A percentile compares a stretch with the other conserved stretches of the same genome.
Conservation (phyloP, 1,284 basidiomycete genomes). For the Ustilago sp. region DNA sequence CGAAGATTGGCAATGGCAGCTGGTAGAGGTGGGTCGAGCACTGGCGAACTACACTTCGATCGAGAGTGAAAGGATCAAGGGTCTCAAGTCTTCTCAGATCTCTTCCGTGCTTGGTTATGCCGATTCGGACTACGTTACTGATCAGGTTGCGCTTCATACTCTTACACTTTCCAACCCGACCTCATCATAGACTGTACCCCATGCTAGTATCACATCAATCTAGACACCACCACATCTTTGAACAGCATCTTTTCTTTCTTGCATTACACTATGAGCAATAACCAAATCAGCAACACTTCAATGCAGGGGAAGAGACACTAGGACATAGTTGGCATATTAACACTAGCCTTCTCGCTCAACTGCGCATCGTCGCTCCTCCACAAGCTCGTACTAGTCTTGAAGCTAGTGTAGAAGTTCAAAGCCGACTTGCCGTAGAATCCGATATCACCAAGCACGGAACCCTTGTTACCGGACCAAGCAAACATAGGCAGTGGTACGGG, state of each 20-base stretch:
- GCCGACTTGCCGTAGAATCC: conserved; percentile 63
- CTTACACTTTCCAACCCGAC: conserved; percentile 18
- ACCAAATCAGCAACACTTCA: background rate
- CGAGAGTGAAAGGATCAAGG: conserved; percentile 89
- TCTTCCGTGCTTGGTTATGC: conserved; percentile 86
- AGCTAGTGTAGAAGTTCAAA: conserved; percentile 62
- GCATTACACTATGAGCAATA: background rate
- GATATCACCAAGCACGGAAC: conserved; percentile 79
- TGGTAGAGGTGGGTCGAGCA: conserved; percentile 91
- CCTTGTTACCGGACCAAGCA: conserved; percentile 91
- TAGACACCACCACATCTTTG: background rate
- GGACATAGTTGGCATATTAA: conserved; percentile 66
- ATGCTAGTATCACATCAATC: background rate
- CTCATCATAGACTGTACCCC: background rate
- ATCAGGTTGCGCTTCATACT: conserved; percentile 70
- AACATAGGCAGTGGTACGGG: conserved; percentile 86
- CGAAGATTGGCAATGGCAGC: conserved; percentile 74
- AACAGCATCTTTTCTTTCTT: background rate
- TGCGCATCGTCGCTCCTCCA: conserved; percentile 58
- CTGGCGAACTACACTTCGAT: conserved; percentile 95
- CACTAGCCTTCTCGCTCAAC: conserved; percentile 49
- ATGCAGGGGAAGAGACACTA: conserved; percentile 1
- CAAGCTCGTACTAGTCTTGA: conserved; percentile 57
- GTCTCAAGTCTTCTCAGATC: conserved; percentile 77
- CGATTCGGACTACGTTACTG: conserved; percentile 95